Conservation (phyloP, 2,329 filamentous ascomycete species). For the Graphium sp. region DNA sequence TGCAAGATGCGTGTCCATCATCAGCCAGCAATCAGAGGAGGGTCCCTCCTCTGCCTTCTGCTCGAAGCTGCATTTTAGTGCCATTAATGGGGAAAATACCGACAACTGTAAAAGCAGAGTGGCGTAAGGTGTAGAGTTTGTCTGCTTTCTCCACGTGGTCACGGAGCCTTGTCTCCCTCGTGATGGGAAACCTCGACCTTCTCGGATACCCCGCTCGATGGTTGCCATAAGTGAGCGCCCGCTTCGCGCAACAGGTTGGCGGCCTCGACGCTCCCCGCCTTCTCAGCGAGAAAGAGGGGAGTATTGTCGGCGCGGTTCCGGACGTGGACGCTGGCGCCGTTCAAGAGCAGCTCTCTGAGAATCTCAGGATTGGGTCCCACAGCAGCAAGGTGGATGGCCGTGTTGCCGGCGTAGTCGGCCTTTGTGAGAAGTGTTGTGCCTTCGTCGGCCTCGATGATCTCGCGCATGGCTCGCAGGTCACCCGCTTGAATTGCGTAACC, state of each 20-base stretch:
- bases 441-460: conserved; percentile 51
- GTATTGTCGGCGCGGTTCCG: conserved; percentile 50
- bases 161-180: too few relatives aligned
- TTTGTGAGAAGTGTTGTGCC: conserved; percentile 53
- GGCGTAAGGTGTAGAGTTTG: too few relatives aligned
- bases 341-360: conserved; percentile 37
- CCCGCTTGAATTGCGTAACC: conserved; percentile 67
- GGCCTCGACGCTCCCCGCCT: conserved; percentile 35
- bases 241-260: conserved; percentile 37
- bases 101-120: too few relatives aligned
- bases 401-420: conserved; percentile 70
- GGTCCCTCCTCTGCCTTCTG: too few relatives aligned
- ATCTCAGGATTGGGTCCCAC: conserved; percentile 36
- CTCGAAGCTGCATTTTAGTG: too few relatives aligned
- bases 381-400: conserved; percentile 41
- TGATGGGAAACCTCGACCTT: too few relatives aligned
- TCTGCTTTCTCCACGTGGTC: too few relatives aligned
- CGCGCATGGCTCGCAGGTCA: conserved; percentile 45
- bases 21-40: too few relatives aligned
- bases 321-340: conserved; percentile 50
- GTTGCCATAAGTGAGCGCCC: conserved; percentile 43
- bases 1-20: too few relatives aligned
- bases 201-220: too few relatives aligned
- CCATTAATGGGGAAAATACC: too few relatives aligned
- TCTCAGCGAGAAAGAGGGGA: conserved; percentile 44